These are phyloP conservation scores for Cercospora sp. DNA, from an alignment of 2,329 filamentous ascomycete genomes.

Conservation along the genomic window DNA sequence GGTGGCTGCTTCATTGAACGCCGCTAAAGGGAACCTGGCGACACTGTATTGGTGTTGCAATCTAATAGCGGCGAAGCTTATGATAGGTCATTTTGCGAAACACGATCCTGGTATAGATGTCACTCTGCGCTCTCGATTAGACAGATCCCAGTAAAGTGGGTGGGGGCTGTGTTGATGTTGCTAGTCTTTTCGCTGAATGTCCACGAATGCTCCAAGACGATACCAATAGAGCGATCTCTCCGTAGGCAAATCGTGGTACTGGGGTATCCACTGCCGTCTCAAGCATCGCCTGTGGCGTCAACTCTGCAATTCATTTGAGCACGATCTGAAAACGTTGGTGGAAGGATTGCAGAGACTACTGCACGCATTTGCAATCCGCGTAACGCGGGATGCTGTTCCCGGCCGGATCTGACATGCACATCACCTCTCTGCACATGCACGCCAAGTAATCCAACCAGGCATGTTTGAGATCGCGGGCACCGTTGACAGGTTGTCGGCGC, in stretches of 20 bases:
- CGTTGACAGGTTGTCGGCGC: neutral
- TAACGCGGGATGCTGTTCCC: neutral
- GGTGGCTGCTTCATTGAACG: neutral
- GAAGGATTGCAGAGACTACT: neutral
- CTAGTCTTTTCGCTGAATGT: neutral
- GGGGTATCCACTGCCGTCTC: neutral
- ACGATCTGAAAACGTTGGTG: neutral
- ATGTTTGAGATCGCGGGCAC: neutral
- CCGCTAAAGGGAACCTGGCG: neutral
- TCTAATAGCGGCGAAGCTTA: neutral
- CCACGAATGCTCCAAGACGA: neutral
- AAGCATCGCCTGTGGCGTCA: neutral
- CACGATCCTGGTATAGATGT: neutral
- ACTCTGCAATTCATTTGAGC: neutral
- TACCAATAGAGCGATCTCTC: neutral
- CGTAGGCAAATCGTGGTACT: neutral
- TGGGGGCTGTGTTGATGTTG: neutral
- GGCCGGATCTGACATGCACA: neutral
- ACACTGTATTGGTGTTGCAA: neutral
- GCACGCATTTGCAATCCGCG: conserved; percentile 7
- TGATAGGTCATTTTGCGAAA: neutral
- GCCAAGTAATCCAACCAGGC: neutral
- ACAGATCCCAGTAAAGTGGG: neutral
- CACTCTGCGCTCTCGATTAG: neutral
- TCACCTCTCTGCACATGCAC: neutral